These are phyloP conservation scores for Diaporthe citrichinensis DNA, from an alignment of 2,329 filamentous ascomycete species.

Conservation along the genomic window DNA sequence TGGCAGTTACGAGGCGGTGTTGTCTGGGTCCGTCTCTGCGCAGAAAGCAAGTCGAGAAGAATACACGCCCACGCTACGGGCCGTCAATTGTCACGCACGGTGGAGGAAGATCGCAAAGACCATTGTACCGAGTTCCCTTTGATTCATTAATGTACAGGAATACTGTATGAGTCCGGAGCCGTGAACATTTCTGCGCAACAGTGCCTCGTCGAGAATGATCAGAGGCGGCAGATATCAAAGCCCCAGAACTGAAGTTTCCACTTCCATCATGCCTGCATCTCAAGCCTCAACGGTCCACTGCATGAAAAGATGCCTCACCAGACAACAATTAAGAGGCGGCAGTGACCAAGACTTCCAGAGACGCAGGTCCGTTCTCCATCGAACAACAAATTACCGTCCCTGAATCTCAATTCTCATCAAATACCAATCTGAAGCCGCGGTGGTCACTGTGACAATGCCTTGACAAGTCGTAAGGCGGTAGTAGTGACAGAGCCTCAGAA, in stretches of 20 bases:
- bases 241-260: not conserved
- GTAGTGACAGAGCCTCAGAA: conserved; percentile 6
- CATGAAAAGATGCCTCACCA: not conserved
- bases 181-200: conserved; percentile 28
- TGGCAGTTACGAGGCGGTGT: not conserved
- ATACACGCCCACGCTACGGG: not conserved
- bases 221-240: conserved; percentile 34
- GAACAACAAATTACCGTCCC: conserved; percentile 1
- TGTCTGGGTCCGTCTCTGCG: not conserved
- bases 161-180: conserved; percentile 21
- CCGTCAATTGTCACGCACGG: not conserved
- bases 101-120: not conserved
- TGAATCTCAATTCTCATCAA: conserved; percentile 2
- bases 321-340: conserved; percentile 25
- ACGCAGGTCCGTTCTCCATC: not conserved
- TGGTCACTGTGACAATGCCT: not conserved
- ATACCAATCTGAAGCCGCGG: not conserved
- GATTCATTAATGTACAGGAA: conserved; percentile 2
- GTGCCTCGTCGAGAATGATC: conserved; percentile 6
- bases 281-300: conserved; percentile 15
- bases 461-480: not conserved
- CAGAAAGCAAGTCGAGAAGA: not conserved
- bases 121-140: conserved; percentile 24
- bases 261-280: not conserved
- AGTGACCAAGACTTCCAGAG: conserved; percentile 1